Evolutionary conservation across 2,329 filamentous ascomycete species (phyloP).

Genomic region (Paraphoma sp.): DNA sequence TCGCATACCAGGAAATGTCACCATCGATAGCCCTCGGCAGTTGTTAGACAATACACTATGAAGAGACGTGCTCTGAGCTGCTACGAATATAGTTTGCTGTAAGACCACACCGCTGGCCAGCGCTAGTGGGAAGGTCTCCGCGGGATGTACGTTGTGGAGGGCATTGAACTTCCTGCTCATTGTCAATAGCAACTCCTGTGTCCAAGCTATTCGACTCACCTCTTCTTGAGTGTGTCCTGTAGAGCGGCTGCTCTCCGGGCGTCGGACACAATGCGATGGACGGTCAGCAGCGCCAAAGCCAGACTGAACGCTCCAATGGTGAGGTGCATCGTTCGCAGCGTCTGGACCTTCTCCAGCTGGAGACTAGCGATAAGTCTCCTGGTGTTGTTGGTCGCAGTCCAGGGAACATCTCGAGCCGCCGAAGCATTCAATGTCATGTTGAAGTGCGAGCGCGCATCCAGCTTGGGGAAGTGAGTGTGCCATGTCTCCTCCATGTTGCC

Average conservation of each 20-base stretch:
- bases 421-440: slow-evolving; percentile 47
- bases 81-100: slow-evolving; percentile 48
- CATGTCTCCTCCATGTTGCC: slow-evolving; percentile 47
- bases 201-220: slow-evolving; percentile 26
- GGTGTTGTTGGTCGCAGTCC: slow-evolving; percentile 39
- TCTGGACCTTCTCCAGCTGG: slow-evolving; percentile 46
- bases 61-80: slow-evolving; percentile 48
- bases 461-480: slow-evolving; percentile 35
- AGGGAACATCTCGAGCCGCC: slow-evolving; percentile 33
- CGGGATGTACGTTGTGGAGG: slow-evolving; percentile 47
- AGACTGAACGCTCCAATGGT: slow-evolving; percentile 49
- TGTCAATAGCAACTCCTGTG: slow-evolving; percentile 15
- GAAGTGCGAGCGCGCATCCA: slow-evolving; percentile 46
- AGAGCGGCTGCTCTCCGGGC: slow-evolving; percentile 44
- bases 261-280: slow-evolving; percentile 47
- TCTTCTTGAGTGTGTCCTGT: slow-evolving; percentile 37
- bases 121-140: slow-evolving; percentile 50
- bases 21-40: slow-evolving; percentile 44
- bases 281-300: slow-evolving; percentile 41
- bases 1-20: slow-evolving; percentile 48
- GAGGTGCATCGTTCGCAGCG: slow-evolving; percentile 48
- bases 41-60: slow-evolving; percentile 44
- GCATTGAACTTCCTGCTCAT: slow-evolving; percentile 40
- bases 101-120: slow-evolving; percentile 46
- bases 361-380: slow-evolving; percentile 42